These are phyloP conservation scores for Auriculariales sp. DNA, from an alignment of 768 basidiomycete species.

Conservation along the genomic window DNA sequence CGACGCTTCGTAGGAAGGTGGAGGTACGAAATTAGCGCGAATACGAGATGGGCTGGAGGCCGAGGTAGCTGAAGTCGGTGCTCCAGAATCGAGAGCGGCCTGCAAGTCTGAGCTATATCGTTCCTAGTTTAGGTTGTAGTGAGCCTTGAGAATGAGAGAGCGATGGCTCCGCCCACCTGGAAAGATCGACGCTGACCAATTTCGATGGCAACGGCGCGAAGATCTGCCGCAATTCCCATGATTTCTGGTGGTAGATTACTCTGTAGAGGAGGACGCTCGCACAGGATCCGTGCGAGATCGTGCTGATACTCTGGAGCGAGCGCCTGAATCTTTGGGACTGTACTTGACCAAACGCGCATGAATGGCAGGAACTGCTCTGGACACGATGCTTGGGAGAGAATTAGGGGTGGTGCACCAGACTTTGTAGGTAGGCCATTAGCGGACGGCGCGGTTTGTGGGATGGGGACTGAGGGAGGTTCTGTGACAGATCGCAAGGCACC, in stretches of 20 bases:
- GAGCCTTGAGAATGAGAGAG: no score
- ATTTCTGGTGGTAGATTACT: slow-evolving; percentile 27
- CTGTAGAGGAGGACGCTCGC: slow-evolving; percentile 36
- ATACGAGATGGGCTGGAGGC: slow-evolving; percentile 18
- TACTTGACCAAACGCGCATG: slow-evolving; percentile 55
- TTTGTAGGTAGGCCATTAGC: slow-evolving; percentile 18
- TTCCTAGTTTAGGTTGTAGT: no score
- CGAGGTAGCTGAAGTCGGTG: slow-evolving; percentile 6
- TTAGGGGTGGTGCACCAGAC: slow-evolving; percentile 26
- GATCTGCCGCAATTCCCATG: slow-evolving; percentile 56
- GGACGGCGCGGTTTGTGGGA: slow-evolving; percentile 32
- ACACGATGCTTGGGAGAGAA: slow-evolving; percentile 54
- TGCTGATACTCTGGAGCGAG: slow-evolving; percentile 55
- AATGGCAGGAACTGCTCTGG: slow-evolving; percentile 54
- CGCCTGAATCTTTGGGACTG: slow-evolving; percentile 48
- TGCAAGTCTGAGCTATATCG: slow-evolving; percentile 63
- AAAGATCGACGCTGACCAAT: slow-evolving; percentile 75
- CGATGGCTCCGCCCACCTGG: no score
- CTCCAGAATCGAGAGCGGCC: slow-evolving; percentile 59
- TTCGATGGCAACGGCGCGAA: slow-evolving; percentile 77
- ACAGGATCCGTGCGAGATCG: slow-evolving; percentile 72
- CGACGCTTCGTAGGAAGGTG: slow-evolving; percentile 41
- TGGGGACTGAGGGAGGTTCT: slow-evolving; percentile 64
- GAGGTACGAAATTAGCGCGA: slow-evolving; percentile 55
- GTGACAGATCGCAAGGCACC: slow-evolving; percentile 66